Base-by-base conservation (phyloP, 495 filamentous ascomycete species). In the Penicillium samsonianum region DNA sequence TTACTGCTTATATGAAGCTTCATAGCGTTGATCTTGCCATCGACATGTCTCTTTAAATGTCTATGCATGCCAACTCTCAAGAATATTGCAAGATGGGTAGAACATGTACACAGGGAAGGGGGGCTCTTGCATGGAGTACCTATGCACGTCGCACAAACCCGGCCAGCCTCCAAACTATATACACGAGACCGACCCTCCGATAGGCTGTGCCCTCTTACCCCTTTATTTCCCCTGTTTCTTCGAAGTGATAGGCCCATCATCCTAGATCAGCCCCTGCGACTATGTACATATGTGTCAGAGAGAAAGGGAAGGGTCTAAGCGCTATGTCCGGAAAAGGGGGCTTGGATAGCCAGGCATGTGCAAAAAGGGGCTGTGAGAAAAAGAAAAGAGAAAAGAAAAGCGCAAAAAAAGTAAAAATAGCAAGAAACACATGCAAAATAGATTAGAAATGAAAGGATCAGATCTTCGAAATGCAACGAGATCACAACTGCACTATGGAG, bases 231-330 rank as follows among this genome's bases (percentile, higher is more conserved):
- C 38, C 25, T 30, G 48, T 7, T 33, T 31, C 19, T n/a, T 45
- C 22, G 12, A 50, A 23, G 23, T 31, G 38, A 43, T 17, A 43
- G 50, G 37, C 10, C 23, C 50, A 14, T 53, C 50, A 43, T 8
- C 12, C 11, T 6, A 48, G 25, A 14, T 31, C 37, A 30, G 16
- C 22, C 14, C 35, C 8, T 14, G 4, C 6, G 7, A 17, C n/a
- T 42, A 17, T 20, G 11, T 11, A 37, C n/a, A 30, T 16, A 19
- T 43, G 23, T 31, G 43, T 33, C 38, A 42, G 16, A 16, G 35
- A 38, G 7, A 7, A 37, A 37, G 33, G 20, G 43, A 52, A 52
- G 4, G 50, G 25, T 38, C 50, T 19, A 31, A 52, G 50, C 50
- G 50, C 46, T 14, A 19, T 20, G n/a, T 5, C 30, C 30, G 25